phyloP scores from a whole-genome alignment of 352 stramenopile species.

The Globisporangium megalacanthum region DNA sequence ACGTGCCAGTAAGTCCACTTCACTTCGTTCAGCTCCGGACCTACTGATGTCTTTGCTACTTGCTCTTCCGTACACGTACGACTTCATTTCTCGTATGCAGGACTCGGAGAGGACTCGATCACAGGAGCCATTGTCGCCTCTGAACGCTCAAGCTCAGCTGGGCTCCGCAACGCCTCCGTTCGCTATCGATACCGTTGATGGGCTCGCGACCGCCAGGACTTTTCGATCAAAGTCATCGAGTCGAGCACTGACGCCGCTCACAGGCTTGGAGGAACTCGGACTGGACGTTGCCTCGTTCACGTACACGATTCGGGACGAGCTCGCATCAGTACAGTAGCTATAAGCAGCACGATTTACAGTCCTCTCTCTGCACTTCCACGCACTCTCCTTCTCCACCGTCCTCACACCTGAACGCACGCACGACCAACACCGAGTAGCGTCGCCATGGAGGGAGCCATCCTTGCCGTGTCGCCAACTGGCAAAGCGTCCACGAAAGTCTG shows the following conservation, averaged over 20 bases:
- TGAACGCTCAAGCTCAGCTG: not conserved
- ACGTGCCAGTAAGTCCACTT: not conserved
- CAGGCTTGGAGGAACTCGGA: slow-evolving; percentile 41
- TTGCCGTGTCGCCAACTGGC: slow-evolving; percentile 26
- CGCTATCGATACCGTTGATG: not conserved
- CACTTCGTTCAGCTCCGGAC: no score
- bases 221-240: slow-evolving; percentile 5
- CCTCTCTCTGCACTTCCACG: no score
- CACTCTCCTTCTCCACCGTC: not conserved
- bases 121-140: not conserved
- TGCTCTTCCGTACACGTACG: no score
- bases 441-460: slow-evolving; percentile 43
- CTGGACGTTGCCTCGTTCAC: slow-evolving; percentile 51
- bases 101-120: not conserved
- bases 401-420: slow-evolving; percentile 5
- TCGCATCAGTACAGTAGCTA: slow-evolving; percentile 1
- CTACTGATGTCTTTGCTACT: no score
- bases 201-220: not conserved
- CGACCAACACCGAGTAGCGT: not conserved
- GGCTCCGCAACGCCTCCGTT: not conserved
- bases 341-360: no score
- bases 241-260: slow-evolving; percentile 19
- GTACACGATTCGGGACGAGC: slow-evolving; percentile 28
- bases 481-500: slow-evolving; percentile 33
- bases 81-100: not conserved